Conservation (phyloP, 2,329 filamentous ascomycete species). For the Tricladium varicosporioides region DNA sequence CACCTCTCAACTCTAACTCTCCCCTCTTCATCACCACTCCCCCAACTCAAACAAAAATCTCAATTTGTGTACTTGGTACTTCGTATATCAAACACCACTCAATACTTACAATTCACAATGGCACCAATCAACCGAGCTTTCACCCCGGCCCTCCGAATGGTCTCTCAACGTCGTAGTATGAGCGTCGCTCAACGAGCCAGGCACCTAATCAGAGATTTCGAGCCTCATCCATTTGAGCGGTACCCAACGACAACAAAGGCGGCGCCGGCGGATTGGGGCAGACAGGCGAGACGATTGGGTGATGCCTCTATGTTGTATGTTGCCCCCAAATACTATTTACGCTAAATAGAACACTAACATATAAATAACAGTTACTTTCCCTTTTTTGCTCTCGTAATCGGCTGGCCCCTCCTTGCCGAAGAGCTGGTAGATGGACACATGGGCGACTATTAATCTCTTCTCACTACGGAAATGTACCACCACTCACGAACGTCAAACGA, state of each 20-base stretch:
- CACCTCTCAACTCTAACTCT: neutral
- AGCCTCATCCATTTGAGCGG: constrained; percentile 24
- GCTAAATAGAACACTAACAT: neutral
- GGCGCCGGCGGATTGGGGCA: constrained; percentile 21
- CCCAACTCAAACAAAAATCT: neutral
- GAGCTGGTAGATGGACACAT: constrained; percentile 10
- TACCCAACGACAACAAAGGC: constrained; percentile 13
- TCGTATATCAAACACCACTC: neutral
- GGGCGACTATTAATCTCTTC: neutral
- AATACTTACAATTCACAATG: neutral
- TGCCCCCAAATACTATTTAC: too few species aligned
- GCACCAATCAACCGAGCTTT: neutral
- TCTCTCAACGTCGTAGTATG: constrained; percentile 15
- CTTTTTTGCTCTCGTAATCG: constrained; percentile 13
- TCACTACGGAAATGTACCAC: neutral
- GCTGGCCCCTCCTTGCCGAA: constrained; percentile 16
- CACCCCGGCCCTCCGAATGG: constrained; percentile 11
- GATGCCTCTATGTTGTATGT: constrained; percentile 22
- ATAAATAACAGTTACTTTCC: constrained; percentile 21
- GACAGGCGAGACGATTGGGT: constrained; percentile 14
- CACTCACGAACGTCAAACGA: neutral
- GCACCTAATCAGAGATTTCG: constrained; percentile 12
- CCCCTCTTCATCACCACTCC: neutral
- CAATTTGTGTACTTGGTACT: neutral
- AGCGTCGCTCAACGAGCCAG: constrained; percentile 17